Evolutionary conservation across 2,329 filamentous ascomycete genomes (phyloP), one percentile per base, ranked within the genome.

Genomic region (Purpureocillium lavendulum): DNA sequence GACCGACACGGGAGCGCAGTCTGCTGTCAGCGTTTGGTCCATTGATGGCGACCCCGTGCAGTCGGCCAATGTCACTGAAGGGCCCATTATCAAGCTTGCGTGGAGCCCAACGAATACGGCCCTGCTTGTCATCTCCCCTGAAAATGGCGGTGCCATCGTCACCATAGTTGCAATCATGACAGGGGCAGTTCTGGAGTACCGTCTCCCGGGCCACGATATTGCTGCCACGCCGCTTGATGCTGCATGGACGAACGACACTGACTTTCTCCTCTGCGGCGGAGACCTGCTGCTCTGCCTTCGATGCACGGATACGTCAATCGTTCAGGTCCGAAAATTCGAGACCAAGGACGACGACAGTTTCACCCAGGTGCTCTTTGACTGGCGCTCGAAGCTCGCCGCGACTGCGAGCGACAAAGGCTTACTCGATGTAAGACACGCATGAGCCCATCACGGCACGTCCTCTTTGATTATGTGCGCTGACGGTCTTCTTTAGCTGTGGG

Each of bases 241-340:
- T 4, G 62, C 71, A 3, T 82, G 78, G 78, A 77, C 67, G 13
- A 73, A 65, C 48, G 70, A 78, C 39, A 61, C 62, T 10, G 71
- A 79, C 18, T 80, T 82, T 43, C 48, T 81, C 35, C 49, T 82
- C 10, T 74, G 75, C 39, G 77, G 77, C 10, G 76, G 75, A 7
- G 70, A 76, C 32, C 45, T 73, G 7, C 59, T 82, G 16, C 49
- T 70, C 13, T 62, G 63, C 12, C 63, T 81, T 28, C 62, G 56
- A 10, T 73, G 67, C 50, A 59, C 62, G 1, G 69, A 71, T 3
- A 58, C 61, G 5, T 57, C 59, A 3, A 75, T 82, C 35, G 53
- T 59, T 1, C 61, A 62, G 17, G 54, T 61, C 5, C 67, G 62
- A 40, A 73, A 69, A 35, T 76, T 75, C 30, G 67, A 74, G 34